Evolutionary conservation across 805 yeast genomes (phyloP).

Genomic region (Pichia exigua): DNA sequence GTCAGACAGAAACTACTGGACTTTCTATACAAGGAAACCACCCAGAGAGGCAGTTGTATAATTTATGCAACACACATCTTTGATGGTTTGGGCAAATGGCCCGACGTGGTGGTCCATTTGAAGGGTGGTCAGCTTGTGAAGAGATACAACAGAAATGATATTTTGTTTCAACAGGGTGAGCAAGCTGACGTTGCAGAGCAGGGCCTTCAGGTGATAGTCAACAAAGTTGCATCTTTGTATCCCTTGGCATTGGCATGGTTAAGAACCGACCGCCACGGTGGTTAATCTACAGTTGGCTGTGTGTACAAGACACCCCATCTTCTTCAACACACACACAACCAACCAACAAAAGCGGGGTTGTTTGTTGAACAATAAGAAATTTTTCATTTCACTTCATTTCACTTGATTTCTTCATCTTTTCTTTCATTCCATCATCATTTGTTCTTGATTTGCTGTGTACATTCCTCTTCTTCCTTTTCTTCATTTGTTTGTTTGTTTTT

Average conservation of each 20-base stretch:
- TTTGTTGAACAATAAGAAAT: too few relatives aligned
- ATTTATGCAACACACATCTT: slow-evolving; percentile 95
- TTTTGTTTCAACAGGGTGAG: slow-evolving; percentile 21
- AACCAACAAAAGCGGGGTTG: too few relatives aligned
- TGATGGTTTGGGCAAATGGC: slow-evolving; percentile 91
- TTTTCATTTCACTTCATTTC: too few relatives aligned
- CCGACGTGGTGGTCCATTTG: slow-evolving; percentile 74
- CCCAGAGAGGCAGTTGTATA: slow-evolving; percentile 60
- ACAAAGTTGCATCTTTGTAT: background rate
- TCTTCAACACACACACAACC: too few relatives aligned
- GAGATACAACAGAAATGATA: slow-evolving; percentile 28
- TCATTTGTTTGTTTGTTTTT: too few relatives aligned
- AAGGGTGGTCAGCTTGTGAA: slow-evolving; percentile 51
- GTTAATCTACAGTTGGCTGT: background rate
- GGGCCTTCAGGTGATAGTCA: background rate
- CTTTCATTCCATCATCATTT: too few relatives aligned
- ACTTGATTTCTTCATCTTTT: too few relatives aligned
- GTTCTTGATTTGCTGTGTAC: too few relatives aligned
- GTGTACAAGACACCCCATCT: too few relatives aligned
- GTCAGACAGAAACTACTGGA: slow-evolving; percentile 69
- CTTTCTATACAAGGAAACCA: slow-evolving; percentile 71
- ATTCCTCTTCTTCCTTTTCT: too few relatives aligned
- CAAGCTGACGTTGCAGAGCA: background rate
- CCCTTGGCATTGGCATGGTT: background rate
- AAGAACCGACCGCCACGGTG: background rate